These are phyloP conservation scores for Phialemoniopsis sp. DNA, from an alignment of 2,329 filamentous ascomycete species.

Conservation along the genomic window DNA sequence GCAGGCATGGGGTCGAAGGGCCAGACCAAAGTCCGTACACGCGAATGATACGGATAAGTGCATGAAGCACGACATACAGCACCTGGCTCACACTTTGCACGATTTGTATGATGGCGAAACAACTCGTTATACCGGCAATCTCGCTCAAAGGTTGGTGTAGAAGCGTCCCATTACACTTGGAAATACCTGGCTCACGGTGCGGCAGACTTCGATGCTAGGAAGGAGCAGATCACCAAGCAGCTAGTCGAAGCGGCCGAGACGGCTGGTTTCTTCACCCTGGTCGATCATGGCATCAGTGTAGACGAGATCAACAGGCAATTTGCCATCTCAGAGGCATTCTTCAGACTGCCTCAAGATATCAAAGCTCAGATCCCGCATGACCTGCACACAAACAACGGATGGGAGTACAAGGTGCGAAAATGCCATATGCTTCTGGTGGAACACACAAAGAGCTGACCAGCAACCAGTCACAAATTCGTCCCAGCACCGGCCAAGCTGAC, in stretches of 20 bases:
- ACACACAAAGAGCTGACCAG: no score
- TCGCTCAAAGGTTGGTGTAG: no score
- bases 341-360: slow-evolving; percentile 33
- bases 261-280: slow-evolving; percentile 47
- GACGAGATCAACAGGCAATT: slow-evolving; percentile 29
- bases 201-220: slow-evolving; percentile 31
- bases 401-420: slow-evolving; percentile 38
- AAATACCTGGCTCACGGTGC: no score
- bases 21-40: no score
- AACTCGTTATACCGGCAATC: no score
- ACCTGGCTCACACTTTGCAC: no score
- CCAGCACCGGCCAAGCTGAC: slow-evolving; percentile 44
- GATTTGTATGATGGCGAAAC: no score
- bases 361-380: slow-evolving; percentile 38
- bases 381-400: slow-evolving; percentile 41
- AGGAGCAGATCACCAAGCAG: slow-evolving; percentile 41
- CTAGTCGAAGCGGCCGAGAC: slow-evolving; percentile 44
- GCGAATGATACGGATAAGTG: no score
- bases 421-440: no score
- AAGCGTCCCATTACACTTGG: no score
- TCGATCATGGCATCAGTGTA: slow-evolving; percentile 10
- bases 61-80: no score
- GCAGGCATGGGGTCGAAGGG: no score
- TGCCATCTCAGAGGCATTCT: slow-evolving; percentile 29
- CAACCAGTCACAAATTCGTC: slow-evolving; percentile 37